Evolutionary conservation across 2,329 filamentous ascomycete species (phyloP).

Genomic region (Aureobasidium leucospermi): DNA sequence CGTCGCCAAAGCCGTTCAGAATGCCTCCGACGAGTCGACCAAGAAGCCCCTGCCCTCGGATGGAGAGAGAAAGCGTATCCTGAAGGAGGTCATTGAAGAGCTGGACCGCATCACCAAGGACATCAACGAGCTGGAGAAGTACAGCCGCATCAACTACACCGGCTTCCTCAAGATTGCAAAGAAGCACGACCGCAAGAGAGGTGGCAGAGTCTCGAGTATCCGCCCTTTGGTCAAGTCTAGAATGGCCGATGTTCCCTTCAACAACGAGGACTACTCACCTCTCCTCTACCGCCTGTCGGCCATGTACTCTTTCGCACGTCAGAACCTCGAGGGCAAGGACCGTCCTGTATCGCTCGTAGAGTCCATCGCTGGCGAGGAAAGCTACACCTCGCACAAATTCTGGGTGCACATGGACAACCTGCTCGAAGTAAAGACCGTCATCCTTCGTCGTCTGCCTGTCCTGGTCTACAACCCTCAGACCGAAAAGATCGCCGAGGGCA

Average conservation of each 20-base stretch:
- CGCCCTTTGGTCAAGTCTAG: slow-evolving; percentile 87
- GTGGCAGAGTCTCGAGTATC: slow-evolving; percentile 69
- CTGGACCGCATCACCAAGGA: slow-evolving; percentile 84
- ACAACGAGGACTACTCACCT: slow-evolving; percentile 88
- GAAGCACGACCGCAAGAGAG: slow-evolving; percentile 95
- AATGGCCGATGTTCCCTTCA: slow-evolving; percentile 82
- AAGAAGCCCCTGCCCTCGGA: slow-evolving; percentile 31
- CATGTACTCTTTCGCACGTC: slow-evolving; percentile 91
- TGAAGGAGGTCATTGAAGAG: slow-evolving; percentile 68
- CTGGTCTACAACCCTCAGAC: slow-evolving; percentile 88
- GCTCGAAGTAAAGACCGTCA: slow-evolving; percentile 92
- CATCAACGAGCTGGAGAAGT: slow-evolving; percentile 88
- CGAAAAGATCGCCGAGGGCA: slow-evolving; percentile 72
- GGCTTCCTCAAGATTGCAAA: slow-evolving; percentile 97
- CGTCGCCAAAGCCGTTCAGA: slow-evolving; percentile 34
- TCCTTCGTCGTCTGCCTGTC: slow-evolving; percentile 81
- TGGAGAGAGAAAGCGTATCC: slow-evolving; percentile 41
- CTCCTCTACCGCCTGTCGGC: slow-evolving; percentile 81
- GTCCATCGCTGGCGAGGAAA: slow-evolving; percentile 43
- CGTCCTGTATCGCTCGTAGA: slow-evolving; percentile 36
- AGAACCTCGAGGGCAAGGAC: slow-evolving; percentile 61
- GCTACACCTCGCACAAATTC: slow-evolving; percentile 84
- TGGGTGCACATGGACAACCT: slow-evolving; percentile 96
- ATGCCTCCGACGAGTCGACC: slow-evolving; percentile 20
- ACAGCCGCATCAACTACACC: slow-evolving; percentile 93